These are phyloP conservation scores for Apiospora rasikravindrae DNA, from an alignment of 2,329 filamentous ascomycete genomes.

Conservation along the genomic window DNA sequence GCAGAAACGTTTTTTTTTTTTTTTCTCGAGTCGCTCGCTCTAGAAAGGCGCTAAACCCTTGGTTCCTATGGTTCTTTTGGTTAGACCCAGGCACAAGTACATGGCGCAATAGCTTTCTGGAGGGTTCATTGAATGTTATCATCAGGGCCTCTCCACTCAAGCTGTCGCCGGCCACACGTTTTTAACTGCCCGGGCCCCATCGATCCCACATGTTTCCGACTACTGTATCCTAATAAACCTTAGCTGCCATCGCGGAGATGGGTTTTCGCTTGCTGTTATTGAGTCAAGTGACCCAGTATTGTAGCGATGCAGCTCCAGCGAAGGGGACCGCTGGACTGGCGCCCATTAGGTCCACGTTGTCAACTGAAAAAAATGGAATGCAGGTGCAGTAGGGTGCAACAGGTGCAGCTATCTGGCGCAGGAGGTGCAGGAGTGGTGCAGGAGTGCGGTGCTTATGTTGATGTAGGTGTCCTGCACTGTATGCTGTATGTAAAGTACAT, in stretches of 20 bases:
- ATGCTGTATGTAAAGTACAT: neutral
- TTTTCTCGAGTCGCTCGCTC: neutral
- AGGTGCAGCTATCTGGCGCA: no score
- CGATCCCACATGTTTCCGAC: neutral
- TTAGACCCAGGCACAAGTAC: conserved; percentile 3
- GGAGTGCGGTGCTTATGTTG: neutral
- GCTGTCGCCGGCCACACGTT: conserved; percentile 4
- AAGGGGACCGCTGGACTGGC: conserved; percentile 11
- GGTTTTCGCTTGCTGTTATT: neutral
- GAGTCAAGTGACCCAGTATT: conserved; percentile 11
- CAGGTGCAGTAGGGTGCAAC: neutral
- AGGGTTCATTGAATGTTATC: conserved; percentile 16
- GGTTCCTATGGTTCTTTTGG: no score
- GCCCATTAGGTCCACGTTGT: conserved; percentile 8
- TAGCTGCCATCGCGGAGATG: conserved; percentile 6
- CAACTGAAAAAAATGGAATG: conserved; percentile 3
- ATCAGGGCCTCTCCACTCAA: neutral
- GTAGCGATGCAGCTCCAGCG: conserved; percentile 10
- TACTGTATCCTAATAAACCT: conserved; percentile 12
- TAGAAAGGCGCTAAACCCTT: neutral
- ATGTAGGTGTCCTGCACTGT: no score
- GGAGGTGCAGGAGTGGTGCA: no score
- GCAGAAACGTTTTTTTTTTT: conserved; percentile 13
- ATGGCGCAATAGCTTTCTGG: conserved; percentile 6
- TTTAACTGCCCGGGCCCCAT: conserved; percentile 9